These are phyloP conservation scores for Nakazawaea holstii DNA, from an alignment of 805 yeast species.

Conservation along the genomic window DNA sequence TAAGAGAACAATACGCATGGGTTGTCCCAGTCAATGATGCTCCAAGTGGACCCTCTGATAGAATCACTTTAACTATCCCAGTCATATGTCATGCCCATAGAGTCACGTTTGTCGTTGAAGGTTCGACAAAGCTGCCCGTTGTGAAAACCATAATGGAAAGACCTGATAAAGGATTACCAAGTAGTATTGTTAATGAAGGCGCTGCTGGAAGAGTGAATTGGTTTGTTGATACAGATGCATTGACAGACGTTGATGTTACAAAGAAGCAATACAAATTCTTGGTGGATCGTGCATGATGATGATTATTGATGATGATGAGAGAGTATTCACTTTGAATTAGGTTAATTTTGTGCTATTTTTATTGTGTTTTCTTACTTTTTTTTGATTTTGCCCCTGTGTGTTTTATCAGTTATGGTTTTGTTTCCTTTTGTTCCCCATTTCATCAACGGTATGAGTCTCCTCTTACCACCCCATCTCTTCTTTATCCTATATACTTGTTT, in stretches of 20 bases:
- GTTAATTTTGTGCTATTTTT: too few species aligned
- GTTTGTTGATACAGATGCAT: constrained; percentile 95
- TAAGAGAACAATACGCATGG: constrained; percentile 92
- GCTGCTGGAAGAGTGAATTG: constrained; percentile 97
- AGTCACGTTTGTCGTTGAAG: constrained; percentile 94
- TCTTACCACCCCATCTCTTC: too few species aligned
- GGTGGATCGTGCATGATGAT: constrained; percentile 17
- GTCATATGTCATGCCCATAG: constrained; percentile 91
- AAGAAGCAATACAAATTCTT: constrained; percentile 66
- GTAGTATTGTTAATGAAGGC: constrained; percentile 87
- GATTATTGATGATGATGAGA: neutral
- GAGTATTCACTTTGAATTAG: too few species aligned
- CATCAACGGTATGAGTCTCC: too few species aligned
- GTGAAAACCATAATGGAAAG: constrained; percentile 90
- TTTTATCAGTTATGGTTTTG: too few species aligned
- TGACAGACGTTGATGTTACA: constrained; percentile 69
- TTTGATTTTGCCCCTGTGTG: too few species aligned
- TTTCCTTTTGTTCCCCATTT: too few species aligned
- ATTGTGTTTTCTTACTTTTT: too few species aligned
- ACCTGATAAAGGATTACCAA: constrained; percentile 94
- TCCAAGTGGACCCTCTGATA: constrained; percentile 78
- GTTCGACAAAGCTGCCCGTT: constrained; percentile 90
- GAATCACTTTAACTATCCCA: constrained; percentile 89
- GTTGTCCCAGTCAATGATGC: constrained; percentile 89
- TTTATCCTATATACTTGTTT: too few species aligned